A percentile compares a stretch with the other conserved stretches of the same genome.
Evolutionary conservation across 2,329 filamentous ascomycete genomes (phyloP).

Genomic region (Davidsoniella eucalypti): DNA sequence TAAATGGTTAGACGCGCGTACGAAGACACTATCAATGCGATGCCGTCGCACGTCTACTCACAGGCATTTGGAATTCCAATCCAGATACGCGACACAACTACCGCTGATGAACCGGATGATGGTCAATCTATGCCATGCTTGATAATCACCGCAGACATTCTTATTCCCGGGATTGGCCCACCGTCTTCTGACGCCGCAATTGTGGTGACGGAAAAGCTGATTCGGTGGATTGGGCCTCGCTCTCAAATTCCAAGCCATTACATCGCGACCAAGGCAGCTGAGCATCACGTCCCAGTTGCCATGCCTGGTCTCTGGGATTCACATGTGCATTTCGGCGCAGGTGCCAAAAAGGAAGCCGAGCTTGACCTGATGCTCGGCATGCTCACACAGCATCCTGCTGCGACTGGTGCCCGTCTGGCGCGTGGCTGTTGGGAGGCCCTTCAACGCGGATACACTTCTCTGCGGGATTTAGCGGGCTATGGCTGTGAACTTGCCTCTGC

Average conservation of each 20-base stretch:
- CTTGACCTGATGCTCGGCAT: constrained; percentile 15
- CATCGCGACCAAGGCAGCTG: constrained; percentile 12
- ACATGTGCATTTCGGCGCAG: constrained; percentile 31
- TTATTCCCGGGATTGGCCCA: constrained; percentile 24
- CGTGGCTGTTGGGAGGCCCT: constrained; percentile 23
- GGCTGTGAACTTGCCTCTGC: constrained; percentile 26
- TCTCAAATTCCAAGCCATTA: constrained; percentile 18
- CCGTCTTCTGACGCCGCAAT: constrained; percentile 21
- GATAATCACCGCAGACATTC: constrained; percentile 20
- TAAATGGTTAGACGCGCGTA: background rate
- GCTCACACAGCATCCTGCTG: constrained; percentile 19
- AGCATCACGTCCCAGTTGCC: constrained; percentile 23
- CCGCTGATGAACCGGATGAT: background rate
- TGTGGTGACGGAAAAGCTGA: constrained; percentile 22
- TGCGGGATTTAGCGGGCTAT: constrained; percentile 32
- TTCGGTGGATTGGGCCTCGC: constrained; percentile 23
- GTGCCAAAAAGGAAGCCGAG: constrained; percentile 15
- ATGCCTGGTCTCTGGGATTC: constrained; percentile 38
- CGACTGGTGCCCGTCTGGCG: constrained; percentile 24
- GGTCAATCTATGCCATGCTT: constrained; percentile 11
- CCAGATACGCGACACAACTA: background rate
- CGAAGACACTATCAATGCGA: background rate
- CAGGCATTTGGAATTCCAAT: background rate
- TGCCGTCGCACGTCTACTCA: too few relatives aligned
- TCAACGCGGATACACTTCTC: constrained; percentile 32